Base-by-base conservation (phyloP, 352 stramenopile species). In the Globisporangium paroecandrum region DNA sequence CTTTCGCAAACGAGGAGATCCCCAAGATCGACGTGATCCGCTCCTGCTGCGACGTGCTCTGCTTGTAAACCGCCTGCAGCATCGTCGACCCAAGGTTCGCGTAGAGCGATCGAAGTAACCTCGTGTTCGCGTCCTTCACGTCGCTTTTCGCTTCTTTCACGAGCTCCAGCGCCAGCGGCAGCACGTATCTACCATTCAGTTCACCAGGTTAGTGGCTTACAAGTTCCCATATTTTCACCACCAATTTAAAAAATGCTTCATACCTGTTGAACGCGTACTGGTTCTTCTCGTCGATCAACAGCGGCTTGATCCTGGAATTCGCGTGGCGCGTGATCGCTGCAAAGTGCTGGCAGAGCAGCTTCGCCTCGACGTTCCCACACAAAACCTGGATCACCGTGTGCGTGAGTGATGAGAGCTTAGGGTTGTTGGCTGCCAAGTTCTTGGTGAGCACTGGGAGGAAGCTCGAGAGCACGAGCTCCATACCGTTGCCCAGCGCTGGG, bases 111-210 rank as follows among this genome's bases (percentile, higher is more conserved):
- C 68, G 69, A 29, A 93, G 53, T 2, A 93, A 54, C 12, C 72
- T 67, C 20, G 70, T 51, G 10, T 90, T 93, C 0, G 79, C 80
- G 32, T 91, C 81, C 61, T 83, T 85, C n/a, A 91, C 77, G 51
- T 89, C 76, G 41, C 73, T 91, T 60, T 92, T 92, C 58, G 73
- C 81, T 65, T 95, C 87, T 69, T 91, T 91, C 9, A 95, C 67
- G 22, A 90, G 66, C 46, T 90, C 78, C 0, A 94, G 55, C 15
- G 84, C 77, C n/a, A 94, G 66, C 4, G 87, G 87, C 0, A 93
- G 68, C 34, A 93, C 83, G 57, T 92, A 84, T 20, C 86, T 80
- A 69, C 58, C 13, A 49, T 43, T 46, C 9, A 41, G 3, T 1
- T 62, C 9, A 34, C 22, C 55, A 60, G 3, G 25, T n/a, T 6